Percentiles rank a stretch among this genome's conserved stretches.
Conservation (phyloP, 169 alveolate species). For the Eimeria zaria region DNA sequence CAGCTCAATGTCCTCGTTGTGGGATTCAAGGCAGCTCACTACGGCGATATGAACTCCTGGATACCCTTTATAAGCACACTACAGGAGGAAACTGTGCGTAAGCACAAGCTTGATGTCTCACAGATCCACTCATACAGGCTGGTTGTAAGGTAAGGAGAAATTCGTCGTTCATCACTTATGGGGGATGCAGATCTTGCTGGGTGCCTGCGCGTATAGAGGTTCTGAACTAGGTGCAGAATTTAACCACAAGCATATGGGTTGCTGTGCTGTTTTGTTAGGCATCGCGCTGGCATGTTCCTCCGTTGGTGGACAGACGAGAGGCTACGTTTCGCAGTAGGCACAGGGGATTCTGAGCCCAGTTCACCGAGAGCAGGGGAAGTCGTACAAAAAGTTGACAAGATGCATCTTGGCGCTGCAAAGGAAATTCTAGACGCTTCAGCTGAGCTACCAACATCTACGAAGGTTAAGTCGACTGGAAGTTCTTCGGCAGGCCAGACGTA, state of each 20-base stretch:
- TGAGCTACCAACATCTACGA: background rate
- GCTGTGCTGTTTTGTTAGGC: conserved; percentile 26
- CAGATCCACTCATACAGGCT: conserved; percentile 30
- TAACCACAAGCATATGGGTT: background rate
- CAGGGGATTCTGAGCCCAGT: conserved; percentile 2
- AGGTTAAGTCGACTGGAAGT: background rate
- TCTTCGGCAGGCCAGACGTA: background rate
- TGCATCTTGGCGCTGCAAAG: background rate
- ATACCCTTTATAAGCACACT: conserved; percentile 55
- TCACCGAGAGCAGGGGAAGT: background rate
- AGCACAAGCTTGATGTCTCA: conserved; percentile 30
- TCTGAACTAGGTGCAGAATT: background rate
- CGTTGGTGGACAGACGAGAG: conserved; percentile 81
- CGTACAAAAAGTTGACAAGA: background rate
- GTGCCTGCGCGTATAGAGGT: background rate
- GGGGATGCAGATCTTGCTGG: background rate
- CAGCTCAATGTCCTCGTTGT: conserved; percentile 70
- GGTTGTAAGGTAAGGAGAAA: conserved; percentile 44
- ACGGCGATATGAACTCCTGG: conserved; percentile 74
- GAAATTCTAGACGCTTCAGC: background rate
- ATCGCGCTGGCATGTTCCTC: conserved; percentile 41
- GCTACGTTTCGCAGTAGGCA: conserved; percentile 60
- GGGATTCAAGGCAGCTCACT: conserved; percentile 82
- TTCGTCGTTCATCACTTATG: background rate
- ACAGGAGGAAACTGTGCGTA: background rate